Percentiles rank a stretch among this genome's conserved stretches.
Conservation (phyloP, 169 alveolate species). For the Plasmodium ovale region DNA sequence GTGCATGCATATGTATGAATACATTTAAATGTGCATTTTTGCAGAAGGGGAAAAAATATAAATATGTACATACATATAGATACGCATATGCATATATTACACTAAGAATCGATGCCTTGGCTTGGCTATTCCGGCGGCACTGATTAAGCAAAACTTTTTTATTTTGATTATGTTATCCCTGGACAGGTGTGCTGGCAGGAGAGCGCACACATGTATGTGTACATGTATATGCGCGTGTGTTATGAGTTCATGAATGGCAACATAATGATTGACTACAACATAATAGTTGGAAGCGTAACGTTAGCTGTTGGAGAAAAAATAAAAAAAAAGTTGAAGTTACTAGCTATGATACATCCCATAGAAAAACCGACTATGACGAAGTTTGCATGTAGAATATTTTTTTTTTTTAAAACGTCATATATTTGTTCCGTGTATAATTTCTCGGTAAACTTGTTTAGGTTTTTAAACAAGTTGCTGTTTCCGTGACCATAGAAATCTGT, state of each 20-base stretch:
- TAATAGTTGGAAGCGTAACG: no score
- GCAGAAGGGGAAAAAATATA: not conserved
- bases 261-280: no score
- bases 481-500: slow-evolving; percentile 74
- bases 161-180: slow-evolving; percentile 42
- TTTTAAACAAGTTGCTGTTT: slow-evolving; percentile 20
- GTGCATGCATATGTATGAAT: no score
- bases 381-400: slow-evolving; percentile 41
- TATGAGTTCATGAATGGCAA: no score
- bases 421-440: slow-evolving; percentile 68
- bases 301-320: no score
- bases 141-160: slow-evolving; percentile 55
- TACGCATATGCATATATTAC: no score
- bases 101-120: slow-evolving; percentile 65
- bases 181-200: slow-evolving; percentile 53
- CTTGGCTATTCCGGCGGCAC: slow-evolving; percentile 76
- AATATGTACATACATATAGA: no score
- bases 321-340: slow-evolving; percentile 26
- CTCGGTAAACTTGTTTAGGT: slow-evolving; percentile 57
- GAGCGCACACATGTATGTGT: not conserved
- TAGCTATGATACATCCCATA: slow-evolving; percentile 74
- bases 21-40: not conserved
- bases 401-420: slow-evolving; percentile 60
- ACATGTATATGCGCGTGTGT: not conserved
- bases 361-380: slow-evolving; percentile 63